Evolutionary conservation across 2,329 filamentous ascomycete genomes (phyloP).

Genomic region (Bipolaris zeicola): DNA sequence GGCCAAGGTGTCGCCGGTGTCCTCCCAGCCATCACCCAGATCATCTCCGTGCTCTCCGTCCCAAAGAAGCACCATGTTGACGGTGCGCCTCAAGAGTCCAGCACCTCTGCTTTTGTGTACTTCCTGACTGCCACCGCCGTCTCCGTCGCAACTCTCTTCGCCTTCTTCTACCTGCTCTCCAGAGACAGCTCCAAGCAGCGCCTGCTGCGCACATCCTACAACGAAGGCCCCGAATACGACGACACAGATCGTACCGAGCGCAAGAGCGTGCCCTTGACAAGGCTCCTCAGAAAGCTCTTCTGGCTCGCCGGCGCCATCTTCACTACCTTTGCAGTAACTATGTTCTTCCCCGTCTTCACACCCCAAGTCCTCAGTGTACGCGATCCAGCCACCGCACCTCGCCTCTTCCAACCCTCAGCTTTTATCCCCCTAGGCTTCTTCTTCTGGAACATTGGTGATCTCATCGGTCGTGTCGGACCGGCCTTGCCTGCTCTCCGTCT

Average conservation of each 20-base stretch:
- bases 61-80: constrained; percentile 52
- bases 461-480: constrained; percentile 75
- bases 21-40: constrained; percentile 84
- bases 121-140: constrained; percentile 86
- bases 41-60: constrained; percentile 76
- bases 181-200: constrained; percentile 51
- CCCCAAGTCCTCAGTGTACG: constrained; percentile 53
- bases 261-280: constrained; percentile 63
- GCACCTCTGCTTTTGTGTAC: constrained; percentile 82
- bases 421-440: constrained; percentile 93
- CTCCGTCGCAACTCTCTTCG: constrained; percentile 70
- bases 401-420: constrained; percentile 71
- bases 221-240: constrained; percentile 33
- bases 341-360: constrained; percentile 96
- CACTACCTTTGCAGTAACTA: constrained; percentile 80
- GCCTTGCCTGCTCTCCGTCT: constrained; percentile 62
- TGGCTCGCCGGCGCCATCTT: constrained; percentile 80
- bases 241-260: constrained; percentile 29
- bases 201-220: constrained; percentile 25
- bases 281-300: constrained; percentile 76
- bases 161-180: constrained; percentile 74
- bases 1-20: constrained; percentile 93
- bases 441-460: constrained; percentile 90
- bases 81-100: constrained; percentile 49
- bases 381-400: constrained; percentile 53